A percentile compares a stretch with the other conserved stretches of the same genome.
These are phyloP conservation scores for Huntiella abstrusa DNA, from an alignment of 2,329 filamentous ascomycete genomes.

Conservation along the genomic window DNA sequence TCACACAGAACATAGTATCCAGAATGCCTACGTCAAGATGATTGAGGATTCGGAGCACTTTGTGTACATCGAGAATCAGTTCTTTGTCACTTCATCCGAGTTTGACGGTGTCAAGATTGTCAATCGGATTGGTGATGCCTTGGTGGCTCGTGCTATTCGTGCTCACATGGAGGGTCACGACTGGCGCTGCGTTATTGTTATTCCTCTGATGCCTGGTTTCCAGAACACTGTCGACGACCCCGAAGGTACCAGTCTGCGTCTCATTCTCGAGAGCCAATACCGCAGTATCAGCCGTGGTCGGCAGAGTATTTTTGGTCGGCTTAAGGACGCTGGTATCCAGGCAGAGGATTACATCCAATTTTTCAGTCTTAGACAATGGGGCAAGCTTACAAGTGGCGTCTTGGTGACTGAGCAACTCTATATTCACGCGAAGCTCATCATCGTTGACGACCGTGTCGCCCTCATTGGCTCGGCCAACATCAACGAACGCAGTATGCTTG, in stretches of 20 bases:
- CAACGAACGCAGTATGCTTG: conserved; percentile 92
- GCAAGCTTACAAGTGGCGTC: conserved; percentile 66
- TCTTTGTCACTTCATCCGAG: conserved; percentile 87
- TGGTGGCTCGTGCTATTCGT: conserved; percentile 78
- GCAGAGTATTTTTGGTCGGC: conserved; percentile 73
- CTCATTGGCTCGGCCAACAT: conserved; percentile 97
- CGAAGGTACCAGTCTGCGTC: conserved; percentile 79
- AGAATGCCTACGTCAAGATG: conserved; percentile 84
- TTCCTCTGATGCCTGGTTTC: conserved; percentile 95
- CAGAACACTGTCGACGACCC: conserved; percentile 90
- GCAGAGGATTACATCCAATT: conserved; percentile 93
- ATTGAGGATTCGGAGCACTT: conserved; percentile 94
- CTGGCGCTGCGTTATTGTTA: conserved; percentile 78
- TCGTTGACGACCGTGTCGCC: conserved; percentile 82
- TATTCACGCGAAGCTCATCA: conserved; percentile 92
- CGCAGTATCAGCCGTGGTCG: conserved; percentile 89
- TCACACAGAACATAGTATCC: conserved; percentile 81
- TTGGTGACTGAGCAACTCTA: conserved; percentile 92
- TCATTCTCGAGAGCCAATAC: conserved; percentile 96
- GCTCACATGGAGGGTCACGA: conserved; percentile 69
- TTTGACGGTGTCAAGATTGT: conserved; percentile 73
- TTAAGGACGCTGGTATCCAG: conserved; percentile 64
- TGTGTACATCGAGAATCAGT: conserved; percentile 97
- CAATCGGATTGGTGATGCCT: conserved; percentile 84
- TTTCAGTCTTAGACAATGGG: conserved; percentile 84